A percentile compares a stretch with the other conserved stretches of the same genome.
phyloP scores from a whole-genome alignment of 2,329 filamentous ascomycete species.

The Ceratocystis diversiconidia region DNA sequence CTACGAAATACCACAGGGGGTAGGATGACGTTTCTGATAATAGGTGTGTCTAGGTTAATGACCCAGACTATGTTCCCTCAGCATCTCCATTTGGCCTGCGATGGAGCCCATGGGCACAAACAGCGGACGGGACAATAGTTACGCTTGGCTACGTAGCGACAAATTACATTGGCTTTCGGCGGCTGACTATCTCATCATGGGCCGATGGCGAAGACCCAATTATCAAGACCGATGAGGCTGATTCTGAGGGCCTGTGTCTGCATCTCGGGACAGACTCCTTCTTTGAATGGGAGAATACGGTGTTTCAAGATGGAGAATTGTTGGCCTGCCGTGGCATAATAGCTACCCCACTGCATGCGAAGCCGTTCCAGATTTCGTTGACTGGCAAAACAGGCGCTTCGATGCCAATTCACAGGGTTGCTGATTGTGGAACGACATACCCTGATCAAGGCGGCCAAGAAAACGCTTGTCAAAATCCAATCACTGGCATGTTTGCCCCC shows the following conservation, averaged over 20 bases:
- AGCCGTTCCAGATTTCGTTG: constrained; percentile 38
- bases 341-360: constrained; percentile 36
- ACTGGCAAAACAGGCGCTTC: constrained; percentile 21
- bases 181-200: constrained; percentile 31
- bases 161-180: constrained; percentile 42
- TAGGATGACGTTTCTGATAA: background rate
- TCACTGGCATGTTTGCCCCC: constrained; percentile 27
- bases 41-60: constrained; percentile 20
- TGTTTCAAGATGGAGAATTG: constrained; percentile 29
- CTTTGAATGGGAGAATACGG: constrained; percentile 40
- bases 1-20: background rate
- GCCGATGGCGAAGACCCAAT: constrained; percentile 25
- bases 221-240: constrained; percentile 29
- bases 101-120: constrained; percentile 40
- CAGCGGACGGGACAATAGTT: constrained; percentile 23
- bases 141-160: constrained; percentile 37
- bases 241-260: constrained; percentile 36
- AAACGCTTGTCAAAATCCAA: constrained; percentile 29
- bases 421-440: constrained; percentile 36
- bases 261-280: constrained; percentile 39
- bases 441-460: constrained; percentile 21
- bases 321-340: constrained; percentile 40
- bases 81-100: constrained; percentile 37
- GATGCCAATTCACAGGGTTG: constrained; percentile 27
- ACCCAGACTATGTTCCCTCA: constrained; percentile 36